Evolutionary conservation across 148 eudicot species (phyloP).

Genomic region (Chenopodium album): DNA sequence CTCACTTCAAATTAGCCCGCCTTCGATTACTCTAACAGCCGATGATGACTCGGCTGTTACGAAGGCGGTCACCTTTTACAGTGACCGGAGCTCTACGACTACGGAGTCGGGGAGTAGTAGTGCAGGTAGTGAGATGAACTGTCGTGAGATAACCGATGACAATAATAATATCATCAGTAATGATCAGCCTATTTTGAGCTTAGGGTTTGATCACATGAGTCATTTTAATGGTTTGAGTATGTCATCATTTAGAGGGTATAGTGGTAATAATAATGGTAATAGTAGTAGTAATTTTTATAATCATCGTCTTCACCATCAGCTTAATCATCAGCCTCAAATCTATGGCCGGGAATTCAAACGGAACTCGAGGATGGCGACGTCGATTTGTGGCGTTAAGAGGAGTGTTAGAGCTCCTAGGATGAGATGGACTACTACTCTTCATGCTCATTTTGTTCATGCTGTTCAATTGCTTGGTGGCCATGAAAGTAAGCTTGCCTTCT

Average conservation of each 20-base stretch:
- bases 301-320: background rate
- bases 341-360: conserved; percentile 51
- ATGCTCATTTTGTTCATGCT: conserved; percentile 93
- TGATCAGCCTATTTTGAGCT: conserved; percentile 26
- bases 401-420: conserved; percentile 84
- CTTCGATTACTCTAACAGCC: conserved; percentile 25
- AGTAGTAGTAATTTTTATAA: background rate
- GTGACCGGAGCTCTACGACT: conserved; percentile 23
- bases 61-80: background rate
- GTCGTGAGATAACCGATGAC: background rate
- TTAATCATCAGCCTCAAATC: conserved; percentile 26
- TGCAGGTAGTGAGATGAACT: conserved; percentile 22
- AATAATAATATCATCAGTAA: too few relatives aligned
- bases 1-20: conserved; percentile 75
- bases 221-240: background rate
- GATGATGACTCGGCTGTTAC: background rate
- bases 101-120: conserved; percentile 23
- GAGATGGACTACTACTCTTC: conserved; percentile 98
- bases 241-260: background rate
- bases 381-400: conserved; percentile 42
- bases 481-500: conserved; percentile 56
- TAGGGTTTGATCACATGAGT: conserved; percentile 31
- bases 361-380: conserved; percentile 35
- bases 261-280: background rate
- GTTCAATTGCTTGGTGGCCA: conserved; percentile 98